Percentiles rank a stretch among this genome's conserved stretches.
These are phyloP conservation scores for Fusarium multiceps DNA, from an alignment of 2,329 filamentous ascomycete genomes.

Conservation along the genomic window DNA sequence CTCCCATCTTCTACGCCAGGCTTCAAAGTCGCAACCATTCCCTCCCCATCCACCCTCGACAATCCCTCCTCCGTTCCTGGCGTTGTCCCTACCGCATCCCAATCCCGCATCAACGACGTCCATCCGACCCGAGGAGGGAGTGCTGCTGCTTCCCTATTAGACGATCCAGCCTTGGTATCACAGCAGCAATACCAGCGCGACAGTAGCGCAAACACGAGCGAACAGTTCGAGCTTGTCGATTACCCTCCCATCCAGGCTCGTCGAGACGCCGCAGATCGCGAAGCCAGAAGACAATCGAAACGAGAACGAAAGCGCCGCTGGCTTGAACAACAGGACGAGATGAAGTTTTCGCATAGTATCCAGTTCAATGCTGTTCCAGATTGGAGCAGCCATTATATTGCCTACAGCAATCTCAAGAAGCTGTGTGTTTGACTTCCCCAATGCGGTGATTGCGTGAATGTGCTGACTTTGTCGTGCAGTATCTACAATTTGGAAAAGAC, in stretches of 20 bases:
- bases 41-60: slow-evolving; percentile 41
- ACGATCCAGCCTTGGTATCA: slow-evolving; percentile 14
- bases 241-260: slow-evolving; percentile 51
- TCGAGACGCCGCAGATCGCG: slow-evolving; percentile 47
- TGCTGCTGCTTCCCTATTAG: slow-evolving; percentile 28
- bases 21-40: slow-evolving; percentile 51
- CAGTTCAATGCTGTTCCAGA: slow-evolving; percentile 99
- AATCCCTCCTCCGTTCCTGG: slow-evolving; percentile 56
- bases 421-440: slow-evolving; percentile 69
- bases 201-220: slow-evolving; percentile 18
- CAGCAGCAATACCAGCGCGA: slow-evolving; percentile 12
- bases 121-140: slow-evolving; percentile 53
- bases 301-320: slow-evolving; percentile 72
- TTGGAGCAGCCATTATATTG: slow-evolving; percentile 98
- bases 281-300: slow-evolving; percentile 56
- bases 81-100: slow-evolving; percentile 41
- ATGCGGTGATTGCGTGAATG: neutral
- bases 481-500: slow-evolving; percentile 96
- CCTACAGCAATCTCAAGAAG: slow-evolving; percentile 99
- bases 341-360: slow-evolving; percentile 99
- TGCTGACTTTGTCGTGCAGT: slow-evolving; percentile 61
- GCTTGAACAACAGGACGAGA: slow-evolving; percentile 82
- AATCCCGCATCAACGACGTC: slow-evolving; percentile 35
- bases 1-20: neutral
- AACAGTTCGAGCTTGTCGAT: slow-evolving; percentile 57